These are phyloP conservation scores for Carex kokanica DNA, from an alignment of 176 grass and related monocot species.

Conservation along the genomic window DNA sequence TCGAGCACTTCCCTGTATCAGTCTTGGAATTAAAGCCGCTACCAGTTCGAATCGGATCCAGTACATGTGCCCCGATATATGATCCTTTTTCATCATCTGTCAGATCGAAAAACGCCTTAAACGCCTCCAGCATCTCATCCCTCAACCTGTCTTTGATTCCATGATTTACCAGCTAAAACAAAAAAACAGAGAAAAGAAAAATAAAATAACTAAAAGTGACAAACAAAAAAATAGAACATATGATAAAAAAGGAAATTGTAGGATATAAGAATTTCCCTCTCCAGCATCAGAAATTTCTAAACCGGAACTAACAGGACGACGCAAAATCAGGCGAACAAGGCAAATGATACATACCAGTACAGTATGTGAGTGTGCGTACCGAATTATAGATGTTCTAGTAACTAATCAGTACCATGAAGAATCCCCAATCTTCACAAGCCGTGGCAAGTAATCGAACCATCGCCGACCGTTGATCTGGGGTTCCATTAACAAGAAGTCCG, in stretches of 20 bases:
- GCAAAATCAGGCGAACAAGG: neutral
- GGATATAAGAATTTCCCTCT: neutral
- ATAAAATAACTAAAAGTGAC: neutral
- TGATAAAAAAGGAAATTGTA: neutral
- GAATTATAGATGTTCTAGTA: neutral
- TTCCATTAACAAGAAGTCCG: conserved; percentile 37
- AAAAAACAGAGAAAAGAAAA: neutral
- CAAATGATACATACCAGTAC: neutral
- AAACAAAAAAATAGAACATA: neutral
- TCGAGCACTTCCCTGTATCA: conserved; percentile 40
- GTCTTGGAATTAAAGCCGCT: conserved; percentile 46
- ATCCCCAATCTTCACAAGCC: conserved; percentile 69
- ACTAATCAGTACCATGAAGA: conserved; percentile 58
- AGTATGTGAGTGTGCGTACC: neutral
- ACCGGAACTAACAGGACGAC: neutral
- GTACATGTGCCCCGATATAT: conserved; percentile 28
- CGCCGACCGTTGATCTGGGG: conserved; percentile 23
- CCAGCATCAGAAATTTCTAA: neutral
- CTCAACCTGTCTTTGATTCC: conserved; percentile 46
- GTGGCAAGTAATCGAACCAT: conserved; percentile 36
- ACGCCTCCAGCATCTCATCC: conserved; percentile 27
- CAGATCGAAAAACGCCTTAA: conserved; percentile 40
- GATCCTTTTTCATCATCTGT: conserved; percentile 40
- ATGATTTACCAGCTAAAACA: conserved; percentile 57
- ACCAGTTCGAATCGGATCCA: conserved; percentile 56